A percentile compares a stretch with the other conserved stretches of the same genome.
These are phyloP conservation scores for Boechera divaricarpa DNA, from an alignment of 345 rosid species.

Conservation along the genomic window DNA sequence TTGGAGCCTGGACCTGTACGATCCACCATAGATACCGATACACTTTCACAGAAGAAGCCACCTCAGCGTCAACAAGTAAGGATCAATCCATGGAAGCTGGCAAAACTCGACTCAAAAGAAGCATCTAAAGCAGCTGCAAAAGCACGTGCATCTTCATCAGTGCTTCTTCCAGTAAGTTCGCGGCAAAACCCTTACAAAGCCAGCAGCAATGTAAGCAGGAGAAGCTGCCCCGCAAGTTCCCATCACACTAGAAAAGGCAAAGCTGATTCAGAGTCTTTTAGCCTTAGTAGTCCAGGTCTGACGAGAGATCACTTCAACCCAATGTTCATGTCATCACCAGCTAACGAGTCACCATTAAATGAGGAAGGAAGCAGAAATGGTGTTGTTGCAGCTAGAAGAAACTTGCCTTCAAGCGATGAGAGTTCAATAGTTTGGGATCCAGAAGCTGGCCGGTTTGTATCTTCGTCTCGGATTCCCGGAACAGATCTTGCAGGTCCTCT, in stretches of 20 bases:
- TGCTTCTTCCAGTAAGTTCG: slow-evolving; percentile 71
- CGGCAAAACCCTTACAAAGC: slow-evolving; percentile 62
- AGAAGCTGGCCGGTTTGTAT: slow-evolving; percentile 83
- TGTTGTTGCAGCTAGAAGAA: slow-evolving; percentile 47
- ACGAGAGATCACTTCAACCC: slow-evolving; percentile 81
- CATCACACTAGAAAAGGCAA: slow-evolving; percentile 68
- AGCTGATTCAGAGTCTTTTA: slow-evolving; percentile 57
- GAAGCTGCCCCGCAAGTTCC: slow-evolving; percentile 75
- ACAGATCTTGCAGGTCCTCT: slow-evolving; percentile 72
- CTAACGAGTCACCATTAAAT: slow-evolving; percentile 57
- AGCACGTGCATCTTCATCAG: slow-evolving; percentile 92
- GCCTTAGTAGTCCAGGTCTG: slow-evolving; percentile 52
- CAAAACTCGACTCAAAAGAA: slow-evolving; percentile 79
- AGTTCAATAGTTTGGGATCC: slow-evolving; percentile 85
- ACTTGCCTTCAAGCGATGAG: slow-evolving; percentile 47
- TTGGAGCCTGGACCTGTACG: slow-evolving; percentile 81
- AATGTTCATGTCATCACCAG: slow-evolving; percentile 63
- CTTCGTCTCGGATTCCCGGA: slow-evolving; percentile 60
- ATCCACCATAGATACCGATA: slow-evolving; percentile 82
- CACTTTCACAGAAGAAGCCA: slow-evolving; percentile 53
- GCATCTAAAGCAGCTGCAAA: slow-evolving; percentile 85
- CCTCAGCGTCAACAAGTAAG: slow-evolving; percentile 73
- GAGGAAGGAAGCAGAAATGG: slow-evolving; percentile 36
- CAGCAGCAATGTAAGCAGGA: slow-evolving; percentile 65
- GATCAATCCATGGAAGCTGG: slow-evolving; percentile 95